phyloP scores from a whole-genome alignment of 768 basidiomycete species.

The Pleurotus tuoliensis region DNA sequence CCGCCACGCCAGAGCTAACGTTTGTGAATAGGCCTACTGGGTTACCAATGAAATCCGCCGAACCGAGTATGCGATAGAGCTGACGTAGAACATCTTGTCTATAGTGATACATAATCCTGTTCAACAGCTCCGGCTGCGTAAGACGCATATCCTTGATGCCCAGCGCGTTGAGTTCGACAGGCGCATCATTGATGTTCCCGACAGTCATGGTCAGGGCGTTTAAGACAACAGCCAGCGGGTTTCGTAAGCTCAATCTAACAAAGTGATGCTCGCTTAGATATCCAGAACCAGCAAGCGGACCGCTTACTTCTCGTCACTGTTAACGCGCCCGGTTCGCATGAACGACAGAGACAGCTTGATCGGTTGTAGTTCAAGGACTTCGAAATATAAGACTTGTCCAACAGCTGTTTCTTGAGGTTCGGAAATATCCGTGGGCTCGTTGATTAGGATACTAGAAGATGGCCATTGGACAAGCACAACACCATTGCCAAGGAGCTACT shows the following conservation, averaged over 20 bases:
- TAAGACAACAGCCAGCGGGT: constrained; percentile 88
- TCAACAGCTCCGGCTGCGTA: constrained; percentile 78
- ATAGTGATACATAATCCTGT: constrained; percentile 87
- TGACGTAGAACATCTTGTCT: constrained; percentile 91
- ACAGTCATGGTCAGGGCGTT: constrained; percentile 96
- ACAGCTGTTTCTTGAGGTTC: constrained; percentile 64
- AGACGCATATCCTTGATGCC: constrained; percentile 93
- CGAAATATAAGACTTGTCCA: constrained; percentile 89
- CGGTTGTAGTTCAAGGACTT: constrained; percentile 91
- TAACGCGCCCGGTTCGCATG: constrained; percentile 93
- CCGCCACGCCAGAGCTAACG: constrained; percentile 94
- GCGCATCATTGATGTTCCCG: constrained; percentile 95
- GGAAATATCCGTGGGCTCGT: constrained; percentile 60
- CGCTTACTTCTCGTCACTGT: constrained; percentile 86
- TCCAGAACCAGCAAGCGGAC: no score
- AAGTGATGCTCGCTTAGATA: not conserved
- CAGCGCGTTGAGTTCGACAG: constrained; percentile 89
- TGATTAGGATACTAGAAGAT: constrained; percentile 61
- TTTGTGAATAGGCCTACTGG: constrained; percentile 98
- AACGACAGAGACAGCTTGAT: constrained; percentile 91
- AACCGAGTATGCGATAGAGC: constrained; percentile 94
- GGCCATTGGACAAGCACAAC: constrained; percentile 7
- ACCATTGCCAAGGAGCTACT: constrained; percentile 18
- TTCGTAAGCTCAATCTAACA: constrained; percentile 68
- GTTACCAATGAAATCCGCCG: constrained; percentile 94